Base-by-base conservation (phyloP, 441 rosid genomes). In the Raphanus hybrid region DNA sequence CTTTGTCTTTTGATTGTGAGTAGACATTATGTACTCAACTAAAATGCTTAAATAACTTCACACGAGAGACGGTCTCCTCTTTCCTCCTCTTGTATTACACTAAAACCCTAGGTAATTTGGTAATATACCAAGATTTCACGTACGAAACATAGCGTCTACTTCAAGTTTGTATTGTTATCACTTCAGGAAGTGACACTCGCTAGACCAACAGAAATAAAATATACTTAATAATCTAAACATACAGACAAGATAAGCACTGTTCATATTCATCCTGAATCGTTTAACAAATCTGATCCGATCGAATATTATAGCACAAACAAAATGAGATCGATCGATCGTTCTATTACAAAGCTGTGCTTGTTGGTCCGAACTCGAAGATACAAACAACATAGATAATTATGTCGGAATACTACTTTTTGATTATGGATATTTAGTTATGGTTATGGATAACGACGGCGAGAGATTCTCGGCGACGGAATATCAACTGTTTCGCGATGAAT, bases 401-500 rank as follows among this genome's bases (percentile, higher is more conserved):
- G 15, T 35, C 58, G 58, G 58, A 10, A 41, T 39, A 60, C 4
- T 29, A 43, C 20, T 0, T 23, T 23, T 20, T 5, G 1, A 11
- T 3, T 15, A 37, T 23, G 2, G 34, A 29, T 29, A 23, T 50
- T 63, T 11, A 70, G 66, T 41, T 64, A 59, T 64, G 16, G n/a
- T 71, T 41, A 65, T 71, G 80, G 39, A 77, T 11, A 32, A 77
- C 81, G 68, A 77, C 81, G 71, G 76, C 68, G 54, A 71, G 67
- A 66, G 76, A 77, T 58, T 77, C 76, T 26, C 64, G 73, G 15
- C 81, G 87, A 15, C 90, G 94, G 66, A 89, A 85, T 74, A 70
- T 84, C 77, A 82, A 84, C 67, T 91, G 87, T 80, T 82, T 93
- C 0, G 87, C 88, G 37, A 94, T 90, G 78, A 90, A 92, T 5